Evolutionary conservation across 441 rosid species (phyloP), one percentile per base, ranked within the genome.

Genomic region (Macaranga tanarius): DNA sequence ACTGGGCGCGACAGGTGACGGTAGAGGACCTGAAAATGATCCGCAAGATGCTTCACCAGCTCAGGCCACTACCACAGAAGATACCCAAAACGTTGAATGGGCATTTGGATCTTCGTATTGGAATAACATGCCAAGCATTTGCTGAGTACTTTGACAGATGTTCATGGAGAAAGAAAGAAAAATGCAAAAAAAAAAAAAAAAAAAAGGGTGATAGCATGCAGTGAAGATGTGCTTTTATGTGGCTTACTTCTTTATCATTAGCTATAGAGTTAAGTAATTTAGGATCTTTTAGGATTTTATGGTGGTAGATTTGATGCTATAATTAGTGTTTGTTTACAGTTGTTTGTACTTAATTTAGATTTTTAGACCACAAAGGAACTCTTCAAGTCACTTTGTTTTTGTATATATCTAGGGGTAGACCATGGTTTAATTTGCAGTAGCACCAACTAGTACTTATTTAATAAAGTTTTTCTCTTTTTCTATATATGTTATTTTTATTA

Each of bases 51-150:
- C 38, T 56, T 60, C 77, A 25, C 2, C 58, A 10, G 12, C 65
- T 12, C 57, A 56, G 0, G 65, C 66, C 62, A 26, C 84, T 13
- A 52, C 81, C 10, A 10, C 63, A 22, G 72, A 74, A 22, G 78
- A 76, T 50, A 65, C 60, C 50, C 71, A 82, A 57, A 72, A 47
- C 22, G 67, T 54, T 68, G 76, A 79, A 13, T 73, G 84, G 71
- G 57, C 77, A 45, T 65, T 82, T 64, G 85, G 82, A 57, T 77
- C 88, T 44, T 73, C 81, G 51, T 62, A 72, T 42, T 86, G 91
- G 90, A 83, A 80, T 72, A 87, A 84, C 82, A 81, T 90, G 91
- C 90, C 95, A 47, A 57, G 86, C 40, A 87, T 90, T 67, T 81
- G 84, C 75, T 84, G 26, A 79, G 31, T 2, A 45, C 2, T 23